phyloP scores from a whole-genome alignment of 805 yeast genomes.

The Teunomyces lycoperdinae region DNA sequence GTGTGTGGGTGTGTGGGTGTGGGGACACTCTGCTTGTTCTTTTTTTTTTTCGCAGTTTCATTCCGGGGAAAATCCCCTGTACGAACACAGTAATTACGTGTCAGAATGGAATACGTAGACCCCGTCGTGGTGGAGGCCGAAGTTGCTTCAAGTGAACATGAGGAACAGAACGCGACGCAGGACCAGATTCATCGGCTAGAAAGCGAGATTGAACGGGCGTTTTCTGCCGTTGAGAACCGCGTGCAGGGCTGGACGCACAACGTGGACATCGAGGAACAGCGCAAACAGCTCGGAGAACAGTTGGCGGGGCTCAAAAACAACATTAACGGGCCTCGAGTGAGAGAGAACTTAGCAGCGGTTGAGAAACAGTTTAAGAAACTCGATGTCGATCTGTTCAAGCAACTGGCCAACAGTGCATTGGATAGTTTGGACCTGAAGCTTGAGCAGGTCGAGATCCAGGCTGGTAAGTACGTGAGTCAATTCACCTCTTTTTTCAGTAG shows the following conservation, averaged over 20 bases:
- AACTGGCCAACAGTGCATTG: constrained; percentile 52
- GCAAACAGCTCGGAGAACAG: constrained; percentile 26
- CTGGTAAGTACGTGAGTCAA: constrained; percentile 56
- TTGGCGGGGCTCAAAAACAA: constrained; percentile 12
- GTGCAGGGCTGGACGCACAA: constrained; percentile 30
- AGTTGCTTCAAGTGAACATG: not conserved
- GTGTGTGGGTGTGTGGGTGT: not conserved
- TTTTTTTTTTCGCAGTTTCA: not conserved
- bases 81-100: not conserved
- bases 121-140: constrained; percentile 22
- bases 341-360: constrained; percentile 21
- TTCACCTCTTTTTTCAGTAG: constrained; percentile 54
- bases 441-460: constrained; percentile 68
- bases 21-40: not conserved
- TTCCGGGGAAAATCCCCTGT: not conserved
- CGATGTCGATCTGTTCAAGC: constrained; percentile 21
- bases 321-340: not conserved
- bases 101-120: constrained; percentile 32
- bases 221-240: constrained; percentile 49
- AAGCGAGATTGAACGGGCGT: constrained; percentile 50
- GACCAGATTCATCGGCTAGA: constrained; percentile 51
- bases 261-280: constrained; percentile 26
- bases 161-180: constrained; percentile 44
- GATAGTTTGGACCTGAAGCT: constrained; percentile 69
- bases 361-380: constrained; percentile 29